Conservation (phyloP, 805 yeast species). For the Brettanomyces nanus region DNA sequence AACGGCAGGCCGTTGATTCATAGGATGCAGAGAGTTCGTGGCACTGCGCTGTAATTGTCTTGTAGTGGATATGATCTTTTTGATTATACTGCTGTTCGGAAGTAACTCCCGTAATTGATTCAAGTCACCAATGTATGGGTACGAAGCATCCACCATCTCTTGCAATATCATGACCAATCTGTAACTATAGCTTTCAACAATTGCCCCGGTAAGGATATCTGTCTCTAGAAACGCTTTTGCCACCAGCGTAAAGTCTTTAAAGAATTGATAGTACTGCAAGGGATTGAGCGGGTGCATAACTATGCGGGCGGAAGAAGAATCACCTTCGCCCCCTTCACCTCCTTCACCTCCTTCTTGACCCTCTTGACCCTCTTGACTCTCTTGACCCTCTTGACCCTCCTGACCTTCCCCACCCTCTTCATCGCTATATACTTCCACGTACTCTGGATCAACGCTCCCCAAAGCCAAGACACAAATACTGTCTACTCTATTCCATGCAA, state of each 20-base stretch:
- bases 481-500: slow-evolving; percentile 24
- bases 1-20: slow-evolving; percentile 15
- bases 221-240: slow-evolving; percentile 35
- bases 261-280: slow-evolving; percentile 33
- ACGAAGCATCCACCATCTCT: slow-evolving; percentile 72
- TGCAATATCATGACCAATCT: slow-evolving; percentile 61
- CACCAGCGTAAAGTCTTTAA: slow-evolving; percentile 31
- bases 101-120: slow-evolving; percentile 63
- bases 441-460: slow-evolving; percentile 10
- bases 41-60: slow-evolving; percentile 27
- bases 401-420: slow-evolving; percentile 22
- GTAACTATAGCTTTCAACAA: slow-evolving; percentile 63
- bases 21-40: slow-evolving; percentile 20
- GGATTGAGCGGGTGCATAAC: slow-evolving; percentile 30
- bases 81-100: slow-evolving; percentile 53
- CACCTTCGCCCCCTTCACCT: slow-evolving; percentile 5
- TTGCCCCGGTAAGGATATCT: slow-evolving; percentile 43
- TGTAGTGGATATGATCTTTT: slow-evolving; percentile 39
- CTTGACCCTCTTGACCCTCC: slow-evolving; percentile 15
- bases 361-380: slow-evolving; percentile 13
- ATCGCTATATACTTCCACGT: slow-evolving; percentile 24
- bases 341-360: slow-evolving; percentile 9
- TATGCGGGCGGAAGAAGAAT: neutral
- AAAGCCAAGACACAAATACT: slow-evolving; percentile 12
- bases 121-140: slow-evolving; percentile 64